Base-by-base conservation (phyloP, 1,284 basidiomycete genomes). In the Fomitopsis betulina region DNA sequence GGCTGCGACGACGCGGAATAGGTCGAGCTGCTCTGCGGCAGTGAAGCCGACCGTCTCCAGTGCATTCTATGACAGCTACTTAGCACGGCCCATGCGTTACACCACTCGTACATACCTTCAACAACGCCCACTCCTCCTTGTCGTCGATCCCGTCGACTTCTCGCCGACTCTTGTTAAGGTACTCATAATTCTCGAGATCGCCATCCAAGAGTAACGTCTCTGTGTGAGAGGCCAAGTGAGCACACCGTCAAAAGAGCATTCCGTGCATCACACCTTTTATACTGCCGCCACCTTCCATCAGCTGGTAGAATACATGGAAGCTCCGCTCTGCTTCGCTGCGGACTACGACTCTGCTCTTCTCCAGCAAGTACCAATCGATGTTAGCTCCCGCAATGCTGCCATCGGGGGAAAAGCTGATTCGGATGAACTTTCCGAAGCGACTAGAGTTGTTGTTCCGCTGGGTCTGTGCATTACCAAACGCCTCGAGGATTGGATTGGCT, bases 371-470 rank as follows among this genome's bases (percentile, higher is more conserved):
- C 97, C 97, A 99, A 72, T 99, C 96, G 62, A 99, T 96, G 69
- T 96, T 98, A 40, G 97, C 97, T 2, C 97, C 97, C 0, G 95
- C 93, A 58, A 99, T 99, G 61, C 94, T 94, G 0, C 96, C 96
- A 58, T 93, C 86, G 0, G 93, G 89, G 0, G 93, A 88, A 72
- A 99, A 99, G 69, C 91, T 93, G 65, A 99, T 99, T 51, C 95
- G 83, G 39, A 99, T 93, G 72, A 99, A 99, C 76, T 99, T 99
- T 27, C 95, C 93, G 72, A 98, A 99, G 49, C 97, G 92, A 82
- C 93, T 96, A 8, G 97, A 99, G 70, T 99, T 99, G 76, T 99
- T 98, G 72, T 99, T 99, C 52, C 96, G 81, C 73, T 98, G 93
- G 0, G 97, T 99, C 73, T 99, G 97, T 5, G 97, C 97, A 71